Base-by-base conservation (phyloP, 2,329 filamentous ascomycete species). In the Boeremia exigua region DNA sequence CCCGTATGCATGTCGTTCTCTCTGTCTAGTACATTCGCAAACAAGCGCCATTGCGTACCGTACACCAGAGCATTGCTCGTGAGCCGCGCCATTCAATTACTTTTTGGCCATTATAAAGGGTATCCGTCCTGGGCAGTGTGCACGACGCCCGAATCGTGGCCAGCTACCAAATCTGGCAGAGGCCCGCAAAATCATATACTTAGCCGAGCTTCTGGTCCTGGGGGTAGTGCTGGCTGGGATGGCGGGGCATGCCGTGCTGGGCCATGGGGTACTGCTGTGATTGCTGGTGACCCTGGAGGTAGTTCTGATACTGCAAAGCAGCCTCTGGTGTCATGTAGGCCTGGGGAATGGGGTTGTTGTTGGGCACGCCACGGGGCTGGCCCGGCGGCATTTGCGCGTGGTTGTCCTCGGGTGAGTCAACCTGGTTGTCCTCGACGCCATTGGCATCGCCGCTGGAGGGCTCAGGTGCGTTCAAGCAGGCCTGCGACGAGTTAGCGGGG, bases 391-490 rank as follows among this genome's bases (percentile, higher is more conserved):
- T 84, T 68, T 92, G 90, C 69, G 85, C 86, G 70, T 90, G 88
- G 58, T 92, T 88, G 76, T 98, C 95, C 78, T 98, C 95, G 49
- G 94, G 93, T 1, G 94, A 96, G 65, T 97, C 92, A 70, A 92
- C 89, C 62, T 75, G 72, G 48, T 77, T 78, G 65, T 81, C 79
- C 57, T 82, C 80, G 57, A 82, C 78, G 61, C 80, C 80, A 58
- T 82, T 82, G 27, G 96, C 91, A 70, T 87, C 88, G 71, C 90
- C 90, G 30, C 87, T 85, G 23, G 88, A 83, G 46, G 94, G 93
- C 77, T 99, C 95, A 37, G 95, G 95, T 17, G 95, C 95, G 77
- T 99, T 99, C 59, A 99, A 80, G 75, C 95, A 99, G 47, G 95
- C 93, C 94, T 98, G 68, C n/a, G 51, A 23, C 25, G 66, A 47